These are phyloP conservation scores for Clavispora asparagi DNA, from an alignment of 805 yeast genomes.

Conservation along the genomic window DNA sequence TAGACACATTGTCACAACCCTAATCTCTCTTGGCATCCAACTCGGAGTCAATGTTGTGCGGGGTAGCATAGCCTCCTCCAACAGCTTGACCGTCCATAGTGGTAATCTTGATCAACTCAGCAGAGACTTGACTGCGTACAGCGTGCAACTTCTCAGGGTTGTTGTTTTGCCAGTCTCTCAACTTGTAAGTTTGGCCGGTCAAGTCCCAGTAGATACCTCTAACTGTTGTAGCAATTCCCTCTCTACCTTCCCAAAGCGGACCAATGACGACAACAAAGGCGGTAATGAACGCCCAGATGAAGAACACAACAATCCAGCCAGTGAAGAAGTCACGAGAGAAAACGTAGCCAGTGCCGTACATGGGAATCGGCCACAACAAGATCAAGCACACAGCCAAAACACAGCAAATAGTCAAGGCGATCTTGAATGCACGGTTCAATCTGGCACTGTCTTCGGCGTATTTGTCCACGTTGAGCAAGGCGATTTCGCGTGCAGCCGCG, in stretches of 20 bases:
- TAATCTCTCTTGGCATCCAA: constrained; percentile 7
- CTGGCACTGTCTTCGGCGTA: constrained; percentile 46
- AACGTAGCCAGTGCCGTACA: constrained; percentile 77
- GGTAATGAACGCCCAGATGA: constrained; percentile 75
- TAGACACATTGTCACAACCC: background rate
- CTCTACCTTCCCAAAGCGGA: constrained; percentile 73
- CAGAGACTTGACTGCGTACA: constrained; percentile 57
- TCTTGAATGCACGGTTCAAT: constrained; percentile 53
- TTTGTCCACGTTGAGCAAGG: constrained; percentile 15
- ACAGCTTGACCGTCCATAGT: constrained; percentile 8
- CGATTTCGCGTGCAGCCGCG: constrained; percentile 35
- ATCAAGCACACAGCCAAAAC: constrained; percentile 59
- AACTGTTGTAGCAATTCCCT: constrained; percentile 54
- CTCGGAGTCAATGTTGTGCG: constrained; percentile 9
- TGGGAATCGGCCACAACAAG: constrained; percentile 90
- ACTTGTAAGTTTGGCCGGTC: constrained; percentile 68
- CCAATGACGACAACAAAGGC: constrained; percentile 58
- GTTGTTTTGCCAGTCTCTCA: constrained; percentile 67
- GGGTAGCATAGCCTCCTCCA: constrained; percentile 8
- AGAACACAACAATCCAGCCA: constrained; percentile 82
- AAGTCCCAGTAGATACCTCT: constrained; percentile 86
- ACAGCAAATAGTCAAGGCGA: constrained; percentile 57
- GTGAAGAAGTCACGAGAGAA: constrained; percentile 76
- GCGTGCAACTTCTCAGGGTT: constrained; percentile 75
- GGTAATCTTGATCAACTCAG: constrained; percentile 11